Base-by-base conservation (phyloP, 1,284 basidiomycete genomes). In the Taiwanofungus camphoratus region DNA sequence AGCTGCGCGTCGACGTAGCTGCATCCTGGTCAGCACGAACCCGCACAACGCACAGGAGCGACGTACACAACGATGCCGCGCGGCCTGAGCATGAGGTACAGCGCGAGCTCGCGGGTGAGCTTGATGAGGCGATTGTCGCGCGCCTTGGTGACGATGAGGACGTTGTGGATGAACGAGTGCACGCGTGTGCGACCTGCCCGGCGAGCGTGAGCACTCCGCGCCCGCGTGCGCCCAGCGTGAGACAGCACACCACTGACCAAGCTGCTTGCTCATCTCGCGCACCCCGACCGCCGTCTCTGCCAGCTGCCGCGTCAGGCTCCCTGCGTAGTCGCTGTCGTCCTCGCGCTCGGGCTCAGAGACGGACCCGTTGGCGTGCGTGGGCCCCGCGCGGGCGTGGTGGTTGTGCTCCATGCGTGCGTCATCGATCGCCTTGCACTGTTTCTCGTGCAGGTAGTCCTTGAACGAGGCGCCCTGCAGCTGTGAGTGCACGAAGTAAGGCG, bases 111-210 rank as follows among this genome's bases (percentile, higher is more conserved):
- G 37, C 93, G 80, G 0, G 96, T 99, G 36, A 98, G 77, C 60
- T 87, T 86, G 71, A 99, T 98, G 36, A 99, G 80, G 32, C 92
- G 77, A 62, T 99, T 99, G 70, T 99, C 96, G 42, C 95, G 76
- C 23, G 96, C 96, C 67, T 99, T 99, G 44, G 96, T 99, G 57
- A 99, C 89, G 62, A 99, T 94, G 50, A 99, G 77, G 46, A 99
- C 78, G 49, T 80, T 91, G 62, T 98, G 90, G 48, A 98, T 92
- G 57, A 88, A 87, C 4, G 90, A 88, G 47, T 85, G 84, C 48
- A 99, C 92, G 32, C 92, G 79, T 4, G 94, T 93, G 41, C 94
- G 87, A 42, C 93, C 93, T 92, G 58, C n/a, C n/a, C n/a, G n/a
- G 21, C 43, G 36, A 38, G 44, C 52, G 58, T 56, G 23, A 49